Conservation (phyloP, 2,329 filamentous ascomycete genomes). For the Penicillium expansum region DNA sequence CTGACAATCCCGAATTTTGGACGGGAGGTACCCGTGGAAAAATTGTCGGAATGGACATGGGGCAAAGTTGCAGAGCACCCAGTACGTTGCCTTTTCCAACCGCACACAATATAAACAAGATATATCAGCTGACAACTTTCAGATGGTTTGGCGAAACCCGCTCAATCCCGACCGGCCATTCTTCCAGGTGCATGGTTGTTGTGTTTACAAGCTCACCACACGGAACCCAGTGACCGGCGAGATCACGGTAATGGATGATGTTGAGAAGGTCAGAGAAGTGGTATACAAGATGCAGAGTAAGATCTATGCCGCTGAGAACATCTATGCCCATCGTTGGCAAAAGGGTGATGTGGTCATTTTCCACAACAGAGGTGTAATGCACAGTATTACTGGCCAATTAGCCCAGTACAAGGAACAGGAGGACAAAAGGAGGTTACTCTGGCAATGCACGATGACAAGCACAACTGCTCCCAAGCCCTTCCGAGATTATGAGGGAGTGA, state of each 20-base stretch:
- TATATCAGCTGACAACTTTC: neutral
- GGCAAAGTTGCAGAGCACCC: slow-evolving; percentile 12
- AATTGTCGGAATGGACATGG: slow-evolving; percentile 8
- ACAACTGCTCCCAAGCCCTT: slow-evolving; percentile 7
- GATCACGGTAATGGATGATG: slow-evolving; percentile 9
- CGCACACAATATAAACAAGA: too few species aligned
- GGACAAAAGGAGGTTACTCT: slow-evolving; percentile 10
- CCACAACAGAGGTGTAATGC: slow-evolving; percentile 14
- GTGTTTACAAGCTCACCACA: slow-evolving; percentile 12
- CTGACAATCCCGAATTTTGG: slow-evolving; percentile 7
- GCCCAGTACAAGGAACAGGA: slow-evolving; percentile 7
- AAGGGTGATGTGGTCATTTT: slow-evolving; percentile 15
- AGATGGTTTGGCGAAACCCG: slow-evolving; percentile 12
- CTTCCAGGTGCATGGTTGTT: slow-evolving; percentile 13
- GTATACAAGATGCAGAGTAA: slow-evolving; percentile 14
- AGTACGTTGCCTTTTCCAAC: slow-evolving; percentile 4
- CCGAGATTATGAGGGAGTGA: slow-evolving; percentile 2
- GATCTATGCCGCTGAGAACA: slow-evolving; percentile 12
- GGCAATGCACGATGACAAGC: slow-evolving; percentile 16
- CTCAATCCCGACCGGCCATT: slow-evolving; percentile 11
- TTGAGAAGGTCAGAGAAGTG: slow-evolving; percentile 5
- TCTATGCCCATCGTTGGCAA: slow-evolving; percentile 15
- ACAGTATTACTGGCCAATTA: slow-evolving; percentile 16
- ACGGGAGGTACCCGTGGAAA: slow-evolving; percentile 5
- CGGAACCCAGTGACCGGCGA: slow-evolving; percentile 6